Evolutionary conservation across 1,284 basidiomycete species (phyloP).

Genomic region (Dichomitus squalens): DNA sequence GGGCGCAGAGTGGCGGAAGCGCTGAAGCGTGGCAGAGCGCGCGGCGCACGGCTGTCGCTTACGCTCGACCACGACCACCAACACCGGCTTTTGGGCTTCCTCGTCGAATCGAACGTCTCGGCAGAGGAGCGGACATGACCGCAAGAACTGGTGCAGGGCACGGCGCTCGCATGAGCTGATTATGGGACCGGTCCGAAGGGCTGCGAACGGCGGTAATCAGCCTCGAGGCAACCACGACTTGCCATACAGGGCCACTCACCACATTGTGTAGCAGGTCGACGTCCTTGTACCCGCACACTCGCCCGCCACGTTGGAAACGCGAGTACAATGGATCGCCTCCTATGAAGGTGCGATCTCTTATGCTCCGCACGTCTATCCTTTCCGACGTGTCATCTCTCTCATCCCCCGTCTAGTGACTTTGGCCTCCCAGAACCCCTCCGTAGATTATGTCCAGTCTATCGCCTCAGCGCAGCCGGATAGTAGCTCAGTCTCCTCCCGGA

Average conservation of each 20-base stretch:
- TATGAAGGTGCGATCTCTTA: slow-evolving; percentile 37
- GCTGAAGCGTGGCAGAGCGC: slow-evolving; percentile 4
- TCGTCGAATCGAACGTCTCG: slow-evolving; percentile 1
- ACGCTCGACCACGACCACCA: slow-evolving; percentile 3
- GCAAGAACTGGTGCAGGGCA: slow-evolving; percentile 15
- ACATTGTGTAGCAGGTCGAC: slow-evolving; percentile 36
- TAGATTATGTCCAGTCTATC: slow-evolving; percentile 61
- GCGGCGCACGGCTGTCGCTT: slow-evolving; percentile 12
- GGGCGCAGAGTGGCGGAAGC: background rate
- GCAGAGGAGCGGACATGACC: slow-evolving; percentile 23
- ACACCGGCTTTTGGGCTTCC: slow-evolving; percentile 6
- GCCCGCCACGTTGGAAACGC: slow-evolving; percentile 43
- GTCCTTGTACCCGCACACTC: slow-evolving; percentile 32
- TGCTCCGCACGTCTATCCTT: slow-evolving; percentile 32
- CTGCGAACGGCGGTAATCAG: slow-evolving; percentile 36
- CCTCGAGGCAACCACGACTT: slow-evolving; percentile 42
- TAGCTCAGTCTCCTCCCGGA: slow-evolving; percentile 31
- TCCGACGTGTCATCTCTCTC: slow-evolving; percentile 31
- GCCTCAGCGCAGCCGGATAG: slow-evolving; percentile 55
- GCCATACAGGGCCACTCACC: slow-evolving; percentile 37
- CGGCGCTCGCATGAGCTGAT: slow-evolving; percentile 12
- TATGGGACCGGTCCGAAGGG: slow-evolving; percentile 25
- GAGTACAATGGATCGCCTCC: slow-evolving; percentile 35
- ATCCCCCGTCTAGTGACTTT: slow-evolving; percentile 28
- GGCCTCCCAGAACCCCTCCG: slow-evolving; percentile 22